Evolutionary conservation across 768 basidiomycete species (phyloP).

Genomic region (Tephrocybe sp.): DNA sequence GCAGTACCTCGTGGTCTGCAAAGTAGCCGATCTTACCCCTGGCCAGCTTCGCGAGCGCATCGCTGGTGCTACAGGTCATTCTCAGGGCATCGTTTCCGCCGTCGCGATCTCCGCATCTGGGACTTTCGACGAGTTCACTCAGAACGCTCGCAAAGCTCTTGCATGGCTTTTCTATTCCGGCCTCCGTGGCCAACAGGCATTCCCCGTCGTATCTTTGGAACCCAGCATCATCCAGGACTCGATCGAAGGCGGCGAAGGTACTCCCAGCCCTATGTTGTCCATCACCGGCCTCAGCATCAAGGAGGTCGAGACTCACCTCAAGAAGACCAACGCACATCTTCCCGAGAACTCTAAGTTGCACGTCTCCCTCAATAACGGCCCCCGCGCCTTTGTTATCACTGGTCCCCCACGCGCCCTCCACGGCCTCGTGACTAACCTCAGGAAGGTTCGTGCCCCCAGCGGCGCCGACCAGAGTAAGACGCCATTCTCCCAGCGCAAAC

Average conservation of each 20-base stretch:
- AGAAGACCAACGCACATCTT: constrained; percentile 86
- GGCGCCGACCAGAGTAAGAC: constrained; percentile 93
- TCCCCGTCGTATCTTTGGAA: constrained; percentile 89
- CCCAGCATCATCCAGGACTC: constrained; percentile 86
- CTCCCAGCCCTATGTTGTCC: constrained; percentile 91
- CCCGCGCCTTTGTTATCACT: constrained; percentile 88
- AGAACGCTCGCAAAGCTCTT: constrained; percentile 80
- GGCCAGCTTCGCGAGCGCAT: constrained; percentile 77
- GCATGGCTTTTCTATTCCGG: constrained; percentile 94
- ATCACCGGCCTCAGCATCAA: constrained; percentile 79
- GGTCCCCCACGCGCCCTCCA: constrained; percentile 91
- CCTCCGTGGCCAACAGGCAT: constrained; percentile 89
- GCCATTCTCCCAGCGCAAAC: constrained; percentile 93
- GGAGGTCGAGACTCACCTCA: constrained; percentile 79
- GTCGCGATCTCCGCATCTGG: constrained; percentile 81
- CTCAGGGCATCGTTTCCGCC: constrained; percentile 96
- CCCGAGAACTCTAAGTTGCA: constrained; percentile 74
- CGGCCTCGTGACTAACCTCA: constrained; percentile 87
- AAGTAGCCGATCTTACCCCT: constrained; percentile 72
- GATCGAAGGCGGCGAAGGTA: constrained; percentile 90
- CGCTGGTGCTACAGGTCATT: constrained; percentile 92
- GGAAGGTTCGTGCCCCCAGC: constrained; percentile 85
- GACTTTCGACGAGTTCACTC: constrained; percentile 70
- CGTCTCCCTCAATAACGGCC: constrained; percentile 92
- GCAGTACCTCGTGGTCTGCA: constrained; percentile 85